phyloP scores from a whole-genome alignment of 768 basidiomycete genomes.

The Suillus lakei region DNA sequence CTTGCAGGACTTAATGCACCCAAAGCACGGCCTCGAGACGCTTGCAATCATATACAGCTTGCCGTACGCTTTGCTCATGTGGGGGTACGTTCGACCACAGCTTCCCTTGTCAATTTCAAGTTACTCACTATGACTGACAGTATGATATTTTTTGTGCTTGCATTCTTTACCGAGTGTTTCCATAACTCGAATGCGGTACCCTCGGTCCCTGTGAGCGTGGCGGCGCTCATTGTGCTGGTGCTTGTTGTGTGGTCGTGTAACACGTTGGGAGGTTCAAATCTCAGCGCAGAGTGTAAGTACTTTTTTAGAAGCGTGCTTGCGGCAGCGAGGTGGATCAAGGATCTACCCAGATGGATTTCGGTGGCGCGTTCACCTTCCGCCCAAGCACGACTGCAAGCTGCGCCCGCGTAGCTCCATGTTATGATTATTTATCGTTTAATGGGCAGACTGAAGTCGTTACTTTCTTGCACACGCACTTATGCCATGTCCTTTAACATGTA shows the following conservation, averaged over 20 bases:
- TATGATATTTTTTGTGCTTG: conserved; percentile 13
- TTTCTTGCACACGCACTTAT: background rate
- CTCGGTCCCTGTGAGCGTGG: conserved; percentile 31
- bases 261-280: background rate
- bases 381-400: background rate
- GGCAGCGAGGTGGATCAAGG: background rate
- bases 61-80: conserved; percentile 56
- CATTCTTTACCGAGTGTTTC: conserved; percentile 11
- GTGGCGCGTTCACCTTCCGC: background rate
- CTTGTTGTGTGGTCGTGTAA: conserved; percentile 31
- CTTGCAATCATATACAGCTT: conserved; percentile 52
- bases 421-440: background rate
- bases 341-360: background rate
- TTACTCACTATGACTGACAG: background rate
- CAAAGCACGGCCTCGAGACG: conserved; percentile 42
- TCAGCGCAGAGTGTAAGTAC: background rate
- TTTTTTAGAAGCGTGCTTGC: background rate
- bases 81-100: conserved; percentile 44
- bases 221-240: conserved; percentile 30
- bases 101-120: background rate
- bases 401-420: background rate
- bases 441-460: background rate
- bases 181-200: background rate
- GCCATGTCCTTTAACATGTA: too few species aligned
- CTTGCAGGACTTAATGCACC: conserved; percentile 17